A percentile compares a stretch with the other conserved stretches of the same genome.
Conservation (phyloP, 352 stramenopile genomes). For the Globisporangium mamillatum region DNA sequence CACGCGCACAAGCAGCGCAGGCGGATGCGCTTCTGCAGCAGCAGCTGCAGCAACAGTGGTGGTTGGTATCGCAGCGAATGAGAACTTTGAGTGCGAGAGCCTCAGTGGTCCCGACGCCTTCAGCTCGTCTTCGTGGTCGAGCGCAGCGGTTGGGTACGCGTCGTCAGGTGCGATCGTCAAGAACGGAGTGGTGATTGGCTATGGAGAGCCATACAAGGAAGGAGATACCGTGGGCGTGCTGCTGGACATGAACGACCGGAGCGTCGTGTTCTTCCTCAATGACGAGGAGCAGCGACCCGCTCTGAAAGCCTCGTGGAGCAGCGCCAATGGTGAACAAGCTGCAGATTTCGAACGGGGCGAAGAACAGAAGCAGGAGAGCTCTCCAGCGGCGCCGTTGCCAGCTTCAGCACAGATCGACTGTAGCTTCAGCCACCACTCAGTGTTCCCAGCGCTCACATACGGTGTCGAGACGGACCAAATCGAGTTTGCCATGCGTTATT, state of each 20-base stretch:
- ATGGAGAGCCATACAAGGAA: neutral
- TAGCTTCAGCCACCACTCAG: neutral
- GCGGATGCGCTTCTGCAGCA: neutral
- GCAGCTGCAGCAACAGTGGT: neutral
- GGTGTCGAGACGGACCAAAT: slow-evolving; percentile 1
- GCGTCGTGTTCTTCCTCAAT: slow-evolving; percentile 4
- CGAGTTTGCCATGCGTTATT: neutral
- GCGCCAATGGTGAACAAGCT: neutral
- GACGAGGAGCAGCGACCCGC: neutral
- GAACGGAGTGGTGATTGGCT: neutral
- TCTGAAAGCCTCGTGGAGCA: neutral
- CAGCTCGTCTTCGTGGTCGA: neutral
- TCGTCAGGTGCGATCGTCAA: neutral
- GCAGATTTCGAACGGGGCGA: neutral
- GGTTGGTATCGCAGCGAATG: neutral
- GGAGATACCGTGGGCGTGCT: slow-evolving; percentile 9
- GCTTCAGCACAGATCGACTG: neutral
- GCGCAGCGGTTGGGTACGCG: neutral
- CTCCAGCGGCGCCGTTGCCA: no score
- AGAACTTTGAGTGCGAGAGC: slow-evolving; percentile 1
- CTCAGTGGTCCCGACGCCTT: neutral
- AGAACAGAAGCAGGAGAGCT: neutral
- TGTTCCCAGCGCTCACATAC: slow-evolving; percentile 10
- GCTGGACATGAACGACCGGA: neutral
- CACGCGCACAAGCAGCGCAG: neutral